Conservation (phyloP, 1,284 basidiomycete genomes). For the Coniferiporia sulphurascens region DNA sequence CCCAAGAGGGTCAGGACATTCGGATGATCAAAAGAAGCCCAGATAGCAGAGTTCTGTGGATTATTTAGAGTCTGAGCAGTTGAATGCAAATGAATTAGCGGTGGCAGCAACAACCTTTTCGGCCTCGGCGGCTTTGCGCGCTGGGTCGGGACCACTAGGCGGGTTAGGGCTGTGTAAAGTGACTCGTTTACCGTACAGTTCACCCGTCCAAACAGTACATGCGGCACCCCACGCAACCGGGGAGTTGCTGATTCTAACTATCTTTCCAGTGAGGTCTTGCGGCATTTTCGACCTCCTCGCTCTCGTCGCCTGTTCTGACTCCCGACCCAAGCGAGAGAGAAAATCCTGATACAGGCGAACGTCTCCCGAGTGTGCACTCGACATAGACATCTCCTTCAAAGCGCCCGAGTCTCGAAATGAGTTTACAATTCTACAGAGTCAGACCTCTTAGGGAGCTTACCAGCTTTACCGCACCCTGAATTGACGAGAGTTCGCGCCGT, state of each 20-base stretch:
- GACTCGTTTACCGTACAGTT: constrained; percentile 16
- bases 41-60: neutral
- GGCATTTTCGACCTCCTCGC: neutral
- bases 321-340: neutral
- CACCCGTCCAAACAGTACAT: constrained; percentile 10
- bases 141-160: neutral
- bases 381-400: neutral
- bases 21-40: constrained; percentile 15
- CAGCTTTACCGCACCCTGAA: constrained; percentile 4
- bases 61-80: neutral
- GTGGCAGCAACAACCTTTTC: neutral
- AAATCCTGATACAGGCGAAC: constrained; percentile 10
- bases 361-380: neutral
- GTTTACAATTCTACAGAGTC: neutral
- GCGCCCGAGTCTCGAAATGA: neutral
- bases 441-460: neutral
- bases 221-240: constrained; percentile 14
- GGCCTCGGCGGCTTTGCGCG: neutral
- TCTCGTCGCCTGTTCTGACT: neutral
- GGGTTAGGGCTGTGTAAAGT: constrained; percentile 2
- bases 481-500: neutral
- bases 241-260: constrained; percentile 6
- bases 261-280: constrained; percentile 15
- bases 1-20: constrained; percentile 13
- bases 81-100: too few species aligned